These are phyloP conservation scores for Leptographium procerum DNA, from an alignment of 2,329 filamentous ascomycete species.

Conservation along the genomic window DNA sequence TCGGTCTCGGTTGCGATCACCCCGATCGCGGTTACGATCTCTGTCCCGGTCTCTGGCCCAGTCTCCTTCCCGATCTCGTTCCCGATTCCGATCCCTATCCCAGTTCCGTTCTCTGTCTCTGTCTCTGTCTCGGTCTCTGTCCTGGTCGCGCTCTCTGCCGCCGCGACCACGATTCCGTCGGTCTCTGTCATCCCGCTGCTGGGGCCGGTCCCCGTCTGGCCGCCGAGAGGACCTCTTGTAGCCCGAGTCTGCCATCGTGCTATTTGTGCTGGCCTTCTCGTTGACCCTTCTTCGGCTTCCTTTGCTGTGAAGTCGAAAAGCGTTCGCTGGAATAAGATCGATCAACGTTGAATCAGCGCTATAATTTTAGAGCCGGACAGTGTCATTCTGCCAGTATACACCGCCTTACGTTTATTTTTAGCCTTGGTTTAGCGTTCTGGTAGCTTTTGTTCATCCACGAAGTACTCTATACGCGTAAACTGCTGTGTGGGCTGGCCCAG, in stretches of 20 bases:
- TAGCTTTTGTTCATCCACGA: too few relatives aligned
- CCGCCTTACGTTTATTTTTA: too few relatives aligned
- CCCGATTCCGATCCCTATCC: neutral
- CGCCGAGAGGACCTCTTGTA: constrained; percentile 8
- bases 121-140: neutral
- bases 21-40: constrained; percentile 4
- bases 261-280: neutral
- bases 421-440: too few relatives aligned
- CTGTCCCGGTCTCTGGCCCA: constrained; percentile 1
- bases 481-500: too few relatives aligned
- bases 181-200: neutral
- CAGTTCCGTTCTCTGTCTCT: neutral
- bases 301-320: neutral
- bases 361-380: neutral
- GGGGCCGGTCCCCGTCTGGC: constrained; percentile 6
- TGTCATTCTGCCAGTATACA: neutral
- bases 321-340: neutral
- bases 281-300: neutral
- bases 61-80: constrained; percentile 1
- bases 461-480: too few relatives aligned
- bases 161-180: neutral
- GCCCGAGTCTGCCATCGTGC: constrained; percentile 8
- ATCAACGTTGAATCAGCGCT: neutral
- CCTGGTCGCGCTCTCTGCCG: neutral
- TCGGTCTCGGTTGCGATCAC: neutral